Evolutionary conservation across 768 basidiomycete species (phyloP).

Genomic region (Kwoniella dejecticola): DNA sequence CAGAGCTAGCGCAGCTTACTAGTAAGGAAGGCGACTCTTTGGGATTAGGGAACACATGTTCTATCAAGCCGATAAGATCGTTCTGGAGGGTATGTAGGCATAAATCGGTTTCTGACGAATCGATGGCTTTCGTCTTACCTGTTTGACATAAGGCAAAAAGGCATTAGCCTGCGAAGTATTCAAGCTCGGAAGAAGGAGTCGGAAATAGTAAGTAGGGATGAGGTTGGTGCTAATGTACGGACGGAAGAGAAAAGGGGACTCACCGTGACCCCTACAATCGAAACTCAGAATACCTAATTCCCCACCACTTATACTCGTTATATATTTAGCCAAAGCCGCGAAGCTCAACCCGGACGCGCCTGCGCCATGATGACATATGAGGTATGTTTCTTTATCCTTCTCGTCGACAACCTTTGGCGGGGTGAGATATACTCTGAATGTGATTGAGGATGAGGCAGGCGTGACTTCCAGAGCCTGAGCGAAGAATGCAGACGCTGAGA

Average conservation of each 20-base stretch:
- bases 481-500: constrained; percentile 78
- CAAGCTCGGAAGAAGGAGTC: too few relatives aligned
- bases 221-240: too few relatives aligned
- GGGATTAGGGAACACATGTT: constrained; percentile 70
- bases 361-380: constrained; percentile 94
- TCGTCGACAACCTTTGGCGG: constrained; percentile 60
- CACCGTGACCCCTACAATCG: constrained; percentile 88
- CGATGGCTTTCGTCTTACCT: constrained; percentile 68
- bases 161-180: too few relatives aligned
- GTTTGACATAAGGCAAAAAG: neutral
- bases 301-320: constrained; percentile 64
- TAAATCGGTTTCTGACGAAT: constrained; percentile 61
- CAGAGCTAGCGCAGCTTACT: constrained; percentile 60
- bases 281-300: constrained; percentile 79
- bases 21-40: constrained; percentile 69
- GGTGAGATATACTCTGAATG: constrained; percentile 81
- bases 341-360: constrained; percentile 91
- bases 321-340: constrained; percentile 83
- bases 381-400: constrained; percentile 61
- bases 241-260: constrained; percentile 35
- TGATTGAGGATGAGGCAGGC: constrained; percentile 65
- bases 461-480: constrained; percentile 74
- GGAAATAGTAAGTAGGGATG: too few relatives aligned
- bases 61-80: constrained; percentile 73
- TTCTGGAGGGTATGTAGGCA: constrained; percentile 70